Percentiles rank a stretch among this genome's conserved stretches.
phyloP scores from a whole-genome alignment of 192 early-diverging fungal species.

The Cladochytrium replicatum region DNA sequence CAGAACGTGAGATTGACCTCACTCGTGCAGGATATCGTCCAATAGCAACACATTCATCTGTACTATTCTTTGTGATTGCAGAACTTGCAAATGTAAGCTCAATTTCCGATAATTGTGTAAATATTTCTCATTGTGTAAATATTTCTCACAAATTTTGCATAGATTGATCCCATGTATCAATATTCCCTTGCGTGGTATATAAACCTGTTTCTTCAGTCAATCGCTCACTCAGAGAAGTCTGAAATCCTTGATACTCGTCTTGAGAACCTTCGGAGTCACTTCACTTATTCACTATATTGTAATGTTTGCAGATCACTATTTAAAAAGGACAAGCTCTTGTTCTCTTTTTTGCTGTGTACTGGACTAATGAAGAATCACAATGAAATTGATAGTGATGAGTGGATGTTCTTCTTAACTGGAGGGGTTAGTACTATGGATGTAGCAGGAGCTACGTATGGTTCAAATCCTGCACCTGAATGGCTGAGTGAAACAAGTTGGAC shows the following conservation, averaged over 20 bases:
- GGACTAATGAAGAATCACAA: slow-evolving; percentile 39
- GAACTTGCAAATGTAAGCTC: slow-evolving; percentile 46
- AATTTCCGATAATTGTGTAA: slow-evolving; percentile 2
- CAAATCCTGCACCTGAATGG: slow-evolving; percentile 46
- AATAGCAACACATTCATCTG: slow-evolving; percentile 49
- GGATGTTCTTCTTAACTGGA: slow-evolving; percentile 52
- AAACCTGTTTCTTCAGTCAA: slow-evolving; percentile 52
- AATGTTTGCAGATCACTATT: slow-evolving; percentile 53
- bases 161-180: slow-evolving; percentile 59
- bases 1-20: slow-evolving; percentile 49
- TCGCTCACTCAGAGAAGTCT: slow-evolving; percentile 46
- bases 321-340: slow-evolving; percentile 54
- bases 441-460: slow-evolving; percentile 24
- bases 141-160: neutral
- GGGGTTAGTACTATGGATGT: slow-evolving; percentile 27
- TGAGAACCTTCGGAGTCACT: slow-evolving; percentile 43
- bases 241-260: slow-evolving; percentile 35
- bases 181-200: slow-evolving; percentile 55
- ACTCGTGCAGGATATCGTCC: slow-evolving; percentile 49
- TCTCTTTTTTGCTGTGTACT: slow-evolving; percentile 51
- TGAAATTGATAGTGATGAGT: slow-evolving; percentile 48
- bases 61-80: slow-evolving; percentile 54
- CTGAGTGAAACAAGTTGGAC: slow-evolving; percentile 45
- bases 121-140: too few species aligned
- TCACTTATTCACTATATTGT: slow-evolving; percentile 52